These are phyloP conservation scores for Ramalina peruviana DNA, from an alignment of 495 filamentous ascomycete genomes.

Conservation along the genomic window DNA sequence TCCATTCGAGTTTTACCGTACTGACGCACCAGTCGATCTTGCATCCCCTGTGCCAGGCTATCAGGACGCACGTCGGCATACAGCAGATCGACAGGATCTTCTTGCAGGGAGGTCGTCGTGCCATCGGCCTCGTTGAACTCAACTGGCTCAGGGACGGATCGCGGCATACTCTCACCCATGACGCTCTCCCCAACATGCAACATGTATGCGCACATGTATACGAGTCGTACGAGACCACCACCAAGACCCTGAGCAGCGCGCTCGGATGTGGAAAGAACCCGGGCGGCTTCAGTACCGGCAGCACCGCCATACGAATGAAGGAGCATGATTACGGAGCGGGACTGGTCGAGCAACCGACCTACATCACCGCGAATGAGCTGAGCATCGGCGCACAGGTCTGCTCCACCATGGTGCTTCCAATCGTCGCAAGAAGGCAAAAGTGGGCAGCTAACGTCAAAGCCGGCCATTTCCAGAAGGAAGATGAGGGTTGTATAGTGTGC, in stretches of 20 bases:
- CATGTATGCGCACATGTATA: constrained; percentile 29
- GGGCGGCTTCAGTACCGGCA: constrained; percentile 23
- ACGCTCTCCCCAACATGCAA: constrained; percentile 17
- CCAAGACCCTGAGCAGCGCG: constrained; percentile 13
- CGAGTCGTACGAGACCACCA: constrained; percentile 27
- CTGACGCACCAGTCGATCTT: constrained; percentile 20
- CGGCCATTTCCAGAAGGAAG: constrained; percentile 17
- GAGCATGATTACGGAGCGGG: constrained; percentile 21
- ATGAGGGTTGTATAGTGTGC: constrained; percentile 24
- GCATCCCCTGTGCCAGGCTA: constrained; percentile 10
- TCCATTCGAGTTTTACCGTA: constrained; percentile 19
- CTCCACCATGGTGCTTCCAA: constrained; percentile 12
- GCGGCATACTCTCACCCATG: constrained; percentile 13
- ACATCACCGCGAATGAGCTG: constrained; percentile 16
- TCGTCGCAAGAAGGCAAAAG: constrained; percentile 22
- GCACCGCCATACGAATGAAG: constrained; percentile 31
- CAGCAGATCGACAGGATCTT: constrained; percentile 17
- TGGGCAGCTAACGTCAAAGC: constrained; percentile 26
- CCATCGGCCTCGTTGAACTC: constrained; percentile 11
- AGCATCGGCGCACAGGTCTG: constrained; percentile 19
- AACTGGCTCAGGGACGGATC: constrained; percentile 14
- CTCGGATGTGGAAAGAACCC: constrained; percentile 17
- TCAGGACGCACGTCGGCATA: constrained; percentile 17
- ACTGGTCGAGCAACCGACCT: constrained; percentile 15
- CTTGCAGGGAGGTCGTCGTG: constrained; percentile 9